Evolutionary conservation across 805 yeast species (phyloP), one percentile per base, ranked within the genome.

Genomic region (Phaffomyces thermotolerans): DNA sequence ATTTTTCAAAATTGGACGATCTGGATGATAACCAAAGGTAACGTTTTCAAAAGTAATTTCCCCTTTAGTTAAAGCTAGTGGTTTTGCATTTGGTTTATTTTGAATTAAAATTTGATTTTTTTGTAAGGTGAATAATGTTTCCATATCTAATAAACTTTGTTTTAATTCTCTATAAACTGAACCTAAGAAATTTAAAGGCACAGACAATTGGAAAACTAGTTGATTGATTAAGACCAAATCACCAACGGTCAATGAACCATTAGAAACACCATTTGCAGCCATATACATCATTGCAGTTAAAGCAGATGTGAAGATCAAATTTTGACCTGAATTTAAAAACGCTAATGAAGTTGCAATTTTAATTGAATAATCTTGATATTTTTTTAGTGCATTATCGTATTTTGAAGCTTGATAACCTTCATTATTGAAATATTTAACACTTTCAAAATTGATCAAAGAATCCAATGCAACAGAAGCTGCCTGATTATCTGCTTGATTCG

Each of bases 401-500:
- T 87, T 85, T n/a, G 63, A 53, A 1, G 88, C 81, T 62, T 90
- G 95, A 62, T 71, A 81, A 2, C 66, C 65, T 62, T 93, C 99
- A 63, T 93, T 93, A 66, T 90, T 91, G 71, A 93, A 93, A 62
- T 87, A 85, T 60, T 90, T 89, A 30, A 93, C 97, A 23, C 95
- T 83, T 66, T 93, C 99, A 62, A 82, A 91, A 65, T 93, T 93
- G 52, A 91, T 87, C 58, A 93, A 70, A 1, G 97, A 89, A 61
- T 93, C 99, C 39, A 93, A 70, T 0, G 98, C 96, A 25, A 91
- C 90, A 48, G 86, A 80, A 0, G 97, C 96, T n/a, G 96, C 96
- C 60, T 84, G 75, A 60, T 93, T 95, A 60, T 93, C 99, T 2
- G 99, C 98, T 45, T 75, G 75, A 61, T 93, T 93, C 4, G 91